These are phyloP conservation scores for Fusarium buharicum DNA, from an alignment of 2,329 filamentous ascomycete genomes.

Conservation along the genomic window DNA sequence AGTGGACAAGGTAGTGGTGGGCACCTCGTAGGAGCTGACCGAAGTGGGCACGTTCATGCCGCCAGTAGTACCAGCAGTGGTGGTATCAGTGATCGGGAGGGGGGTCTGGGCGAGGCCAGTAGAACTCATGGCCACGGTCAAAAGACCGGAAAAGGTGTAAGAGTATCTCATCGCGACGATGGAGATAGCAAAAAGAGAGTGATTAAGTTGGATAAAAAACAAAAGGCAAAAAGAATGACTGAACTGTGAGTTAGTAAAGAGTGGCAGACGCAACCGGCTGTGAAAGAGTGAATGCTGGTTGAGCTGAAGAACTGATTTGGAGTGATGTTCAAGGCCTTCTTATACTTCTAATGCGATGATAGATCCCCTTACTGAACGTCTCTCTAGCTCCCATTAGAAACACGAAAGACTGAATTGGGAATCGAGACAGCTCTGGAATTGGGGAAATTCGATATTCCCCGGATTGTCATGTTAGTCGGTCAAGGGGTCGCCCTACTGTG, in stretches of 20 bases:
- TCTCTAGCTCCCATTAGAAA: not conserved
- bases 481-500: conserved; percentile 2
- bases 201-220: conserved; percentile 24
- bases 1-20: conserved; percentile 19
- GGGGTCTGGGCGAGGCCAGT: conserved; percentile 18
- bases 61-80: conserved; percentile 8
- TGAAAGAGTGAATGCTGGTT: conserved; percentile 34
- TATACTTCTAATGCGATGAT: conserved; percentile 12
- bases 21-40: not conserved
- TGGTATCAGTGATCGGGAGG: not conserved
- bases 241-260: conserved; percentile 21
- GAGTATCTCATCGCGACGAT: conserved; percentile 37
- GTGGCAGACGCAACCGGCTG: conserved; percentile 36
- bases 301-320: conserved; percentile 28
- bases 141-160: conserved; percentile 30
- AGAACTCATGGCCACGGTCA: conserved; percentile 34
- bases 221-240: conserved; percentile 25
- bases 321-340: conserved; percentile 19
- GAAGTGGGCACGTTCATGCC: conserved; percentile 23
- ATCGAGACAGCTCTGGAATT: conserved; percentile 28
- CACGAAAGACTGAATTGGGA: not conserved
- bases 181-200: conserved; percentile 9
- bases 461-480: not conserved
- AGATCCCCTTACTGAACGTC: not conserved
- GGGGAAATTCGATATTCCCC: conserved; percentile 29